Base-by-base conservation (phyloP, 306 rosid species). In the Carpinus viminea region DNA sequence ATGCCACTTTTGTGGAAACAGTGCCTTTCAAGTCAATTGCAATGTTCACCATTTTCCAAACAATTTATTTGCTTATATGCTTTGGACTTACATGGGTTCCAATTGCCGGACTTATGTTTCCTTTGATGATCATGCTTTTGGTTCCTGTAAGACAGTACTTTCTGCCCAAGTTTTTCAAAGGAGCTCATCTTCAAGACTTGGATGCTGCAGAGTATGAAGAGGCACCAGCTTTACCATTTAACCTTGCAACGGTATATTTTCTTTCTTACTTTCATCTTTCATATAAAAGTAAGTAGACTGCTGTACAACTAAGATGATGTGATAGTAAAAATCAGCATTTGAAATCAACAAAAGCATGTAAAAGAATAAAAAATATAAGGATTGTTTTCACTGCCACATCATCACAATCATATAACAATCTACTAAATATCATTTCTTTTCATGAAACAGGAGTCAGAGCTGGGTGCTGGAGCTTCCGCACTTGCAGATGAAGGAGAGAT, bases 21-120 rank as follows among this genome's bases (percentile, higher is more conserved):
- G 99, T 96, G 75, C 98, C 99, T 45, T 91, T 96, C 90, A 93
- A 84, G 88, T 74, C 97, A 38, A 93, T 96, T 55, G 98, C 84
- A 51, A 51, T 21, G 56, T 93, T 96, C 79, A 96, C 99, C 72
- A 47, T 90, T 34, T 93, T 96, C 89, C 99, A 96, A 80, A 90
- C 96, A 20, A 13, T 73, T 48, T 96, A 96, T 79, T 86, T 96
- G 88, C 88, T 96, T 13, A 55, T 82, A 54, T 96, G 99, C 69
- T 96, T 96, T 88, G 97, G 98, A 73, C 92, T 96, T 59, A 96
- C 99, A 12, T 96, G 99, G 99, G 83, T 96, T 81, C 98, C 99
- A 13, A 91, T 96, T 45, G 99, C 99, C 0, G 98, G 99, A 31
- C 87, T 96, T 52, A 90, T 93, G 97, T 96, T 96, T 72, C 97